Percentiles rank a stretch among this genome's conserved stretches.
These are phyloP conservation scores for Setomelanomma holmii DNA, from an alignment of 2,329 filamentous ascomycete genomes.

Conservation along the genomic window DNA sequence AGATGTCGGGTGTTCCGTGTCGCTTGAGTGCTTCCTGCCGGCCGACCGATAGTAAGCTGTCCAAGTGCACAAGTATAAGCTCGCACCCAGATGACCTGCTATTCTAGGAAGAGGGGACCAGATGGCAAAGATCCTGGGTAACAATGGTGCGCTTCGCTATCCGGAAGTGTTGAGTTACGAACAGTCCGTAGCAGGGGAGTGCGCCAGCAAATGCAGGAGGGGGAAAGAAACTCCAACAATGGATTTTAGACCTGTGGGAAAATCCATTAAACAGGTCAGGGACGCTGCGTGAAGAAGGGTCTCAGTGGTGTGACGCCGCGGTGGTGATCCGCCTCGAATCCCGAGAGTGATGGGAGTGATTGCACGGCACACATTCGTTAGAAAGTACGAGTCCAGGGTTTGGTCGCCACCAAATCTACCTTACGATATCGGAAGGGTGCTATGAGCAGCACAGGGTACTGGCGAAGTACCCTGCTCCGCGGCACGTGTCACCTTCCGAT, in stretches of 20 bases:
- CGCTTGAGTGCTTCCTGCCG: conserved; percentile 30
- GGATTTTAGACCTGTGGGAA: conserved; percentile 17
- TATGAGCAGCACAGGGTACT: conserved; percentile 24
- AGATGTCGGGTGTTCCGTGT: conserved; percentile 33
- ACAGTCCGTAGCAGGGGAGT: background rate
- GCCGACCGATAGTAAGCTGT: conserved; percentile 21
- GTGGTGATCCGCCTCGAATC: conserved; percentile 35
- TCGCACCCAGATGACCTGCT: background rate
- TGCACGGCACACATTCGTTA: conserved; percentile 29
- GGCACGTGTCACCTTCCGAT: conserved; percentile 29
- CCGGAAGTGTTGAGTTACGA: conserved; percentile 16
- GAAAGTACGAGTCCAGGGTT: conserved; percentile 29
- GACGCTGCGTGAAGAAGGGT: conserved; percentile 18
- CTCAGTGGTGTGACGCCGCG: conserved; percentile 36
- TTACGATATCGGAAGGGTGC: conserved; percentile 31
- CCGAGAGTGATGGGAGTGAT: conserved; percentile 25
- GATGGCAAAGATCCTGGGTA: background rate
- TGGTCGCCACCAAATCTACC: conserved; percentile 38
- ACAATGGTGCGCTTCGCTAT: too few relatives aligned
- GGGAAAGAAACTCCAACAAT: conserved; percentile 18
- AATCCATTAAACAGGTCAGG: conserved; percentile 16
- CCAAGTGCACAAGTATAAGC: conserved; percentile 18
- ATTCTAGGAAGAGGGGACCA: background rate
- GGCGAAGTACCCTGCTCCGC: conserved; percentile 20
- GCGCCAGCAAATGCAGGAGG: conserved; percentile 3